Evolutionary conservation across 805 yeast species (phyloP).

Genomic region (Cyberlindnera saturnus): DNA sequence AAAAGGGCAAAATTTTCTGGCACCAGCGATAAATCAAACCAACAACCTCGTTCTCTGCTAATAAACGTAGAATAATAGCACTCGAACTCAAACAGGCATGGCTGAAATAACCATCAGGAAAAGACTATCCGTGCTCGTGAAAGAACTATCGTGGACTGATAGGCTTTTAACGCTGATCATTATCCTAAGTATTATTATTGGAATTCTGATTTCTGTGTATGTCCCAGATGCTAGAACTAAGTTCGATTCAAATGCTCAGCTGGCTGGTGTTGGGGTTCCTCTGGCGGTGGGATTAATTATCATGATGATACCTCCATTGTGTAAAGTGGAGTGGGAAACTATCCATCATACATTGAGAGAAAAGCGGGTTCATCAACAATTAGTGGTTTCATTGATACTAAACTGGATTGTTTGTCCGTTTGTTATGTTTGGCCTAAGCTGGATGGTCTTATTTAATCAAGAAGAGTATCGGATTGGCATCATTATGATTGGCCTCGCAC

Average conservation of each 20-base stretch:
- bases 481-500: constrained; percentile 53
- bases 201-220: constrained; percentile 36
- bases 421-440: constrained; percentile 49
- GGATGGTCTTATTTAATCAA: constrained; percentile 43
- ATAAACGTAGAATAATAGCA: no score
- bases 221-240: constrained; percentile 31
- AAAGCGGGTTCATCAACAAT: constrained; percentile 22
- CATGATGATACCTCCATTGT: constrained; percentile 54
- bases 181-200: constrained; percentile 31
- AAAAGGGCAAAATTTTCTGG: neutral
- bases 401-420: constrained; percentile 56
- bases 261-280: constrained; percentile 38
- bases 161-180: constrained; percentile 32
- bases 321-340: constrained; percentile 48
- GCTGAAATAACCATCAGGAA: neutral
- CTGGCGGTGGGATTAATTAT: constrained; percentile 44
- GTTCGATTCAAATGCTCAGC: constrained; percentile 27
- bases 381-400: constrained; percentile 35
- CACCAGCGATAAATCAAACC: neutral
- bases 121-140: neutral
- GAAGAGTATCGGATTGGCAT: constrained; percentile 46
- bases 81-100: no score
- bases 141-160: constrained; percentile 24
- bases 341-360: constrained; percentile 24
- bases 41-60: neutral